Evolutionary conservation across 208 protist species (phyloP).

Genomic region (Leishmania tarentolae): DNA sequence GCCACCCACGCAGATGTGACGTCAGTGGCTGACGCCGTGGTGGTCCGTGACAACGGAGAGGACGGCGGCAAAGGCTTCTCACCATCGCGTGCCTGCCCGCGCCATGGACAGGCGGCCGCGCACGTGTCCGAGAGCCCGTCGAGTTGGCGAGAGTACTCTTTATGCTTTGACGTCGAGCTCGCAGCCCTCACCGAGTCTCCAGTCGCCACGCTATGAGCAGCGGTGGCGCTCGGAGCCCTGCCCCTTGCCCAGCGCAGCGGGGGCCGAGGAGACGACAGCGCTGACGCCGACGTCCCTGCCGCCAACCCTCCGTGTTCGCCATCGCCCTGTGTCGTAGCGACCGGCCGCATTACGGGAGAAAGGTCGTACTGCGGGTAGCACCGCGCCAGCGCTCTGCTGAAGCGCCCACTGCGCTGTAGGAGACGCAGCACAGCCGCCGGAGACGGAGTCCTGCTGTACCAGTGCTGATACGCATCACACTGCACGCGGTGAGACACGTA

Average conservation of each 20-base stretch:
- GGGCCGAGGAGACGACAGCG: not conserved
- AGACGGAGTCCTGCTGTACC: conserved; percentile 59
- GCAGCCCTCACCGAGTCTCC: not conserved
- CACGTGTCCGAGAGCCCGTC: not conserved
- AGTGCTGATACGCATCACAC: conserved; percentile 50
- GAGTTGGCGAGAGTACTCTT: not conserved
- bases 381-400: conserved; percentile 37
- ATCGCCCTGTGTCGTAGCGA: not conserved
- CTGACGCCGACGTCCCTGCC: too few species aligned
- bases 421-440: conserved; percentile 60
- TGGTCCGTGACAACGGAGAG: not conserved
- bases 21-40: not conserved
- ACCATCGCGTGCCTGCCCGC: not conserved
- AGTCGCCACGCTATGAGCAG: not conserved
- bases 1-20: conserved; percentile 5
- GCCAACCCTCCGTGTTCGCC: not conserved
- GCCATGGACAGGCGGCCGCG: not conserved
- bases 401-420: conserved; percentile 49
- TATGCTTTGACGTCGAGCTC: not conserved
- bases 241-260: not conserved
- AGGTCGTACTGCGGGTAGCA: conserved; percentile 31
- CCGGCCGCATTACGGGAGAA: not conserved
- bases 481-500: conserved; percentile 43
- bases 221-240: not conserved
- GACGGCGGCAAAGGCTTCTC: not conserved